Evolutionary conservation across 148 eudicot genomes (phyloP), one percentile per base, ranked within the genome.

Genomic region (Nyssa sinensis): DNA sequence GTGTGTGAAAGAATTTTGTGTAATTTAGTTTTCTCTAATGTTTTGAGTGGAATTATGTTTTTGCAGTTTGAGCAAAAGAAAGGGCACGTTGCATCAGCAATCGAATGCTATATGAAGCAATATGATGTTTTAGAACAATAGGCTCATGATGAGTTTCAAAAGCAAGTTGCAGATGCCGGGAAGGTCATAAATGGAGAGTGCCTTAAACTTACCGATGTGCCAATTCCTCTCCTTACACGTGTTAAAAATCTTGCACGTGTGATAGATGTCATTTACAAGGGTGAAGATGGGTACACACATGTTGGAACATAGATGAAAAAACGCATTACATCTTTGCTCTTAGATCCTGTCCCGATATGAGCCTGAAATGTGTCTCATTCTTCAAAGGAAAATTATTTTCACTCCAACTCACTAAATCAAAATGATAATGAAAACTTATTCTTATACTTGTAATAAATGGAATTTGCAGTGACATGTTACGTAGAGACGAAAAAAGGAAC

Each of bases 101-200:
- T 74, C 0, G 74, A 74, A 32, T 79, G 82, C 35, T 79, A 73
- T 62, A 79, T 73, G 81, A 73, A 29, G 30, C 35, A 73, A 29
- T 25, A 67, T 27, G 44, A 44, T 1, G 69, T 79, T 0, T 51
- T 64, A 1, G 58, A 47, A 9, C 57, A 79, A 10, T 30, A 63
- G 35, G 71, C 74, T 11, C 30, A 27, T 53, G 49, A 51, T 37
- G 63, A 24, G 28, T n/a, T 25, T 79, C 33, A 53, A 41, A 16
- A 62, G 25, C 25, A 62, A 63, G 66, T 53, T 3, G 65, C 62
- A 17, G 61, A 69, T 53, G 34, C 74, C 13, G 69, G 78, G 82
- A 79, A 74, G 60, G 82, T 25, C 37, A n/a, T 80, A 7, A 79
- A 79, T 29, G 59, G 69, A 53, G 74, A 53, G 0, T 19, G 64